These are phyloP conservation scores for Tephrocybe sp. DNA, from an alignment of 768 basidiomycete genomes.

Conservation along the genomic window DNA sequence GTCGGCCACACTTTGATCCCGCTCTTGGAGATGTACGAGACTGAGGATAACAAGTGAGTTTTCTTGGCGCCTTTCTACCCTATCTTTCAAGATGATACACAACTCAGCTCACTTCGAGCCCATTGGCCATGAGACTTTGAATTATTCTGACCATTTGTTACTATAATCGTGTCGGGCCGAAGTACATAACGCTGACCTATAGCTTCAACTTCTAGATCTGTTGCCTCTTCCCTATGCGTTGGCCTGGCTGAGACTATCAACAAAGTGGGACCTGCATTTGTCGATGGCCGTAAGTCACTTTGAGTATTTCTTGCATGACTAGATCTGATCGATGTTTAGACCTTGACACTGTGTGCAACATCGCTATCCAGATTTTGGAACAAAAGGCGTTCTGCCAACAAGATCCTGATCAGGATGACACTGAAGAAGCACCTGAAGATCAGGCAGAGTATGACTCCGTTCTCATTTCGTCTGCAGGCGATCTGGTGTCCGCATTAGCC, in stretches of 20 bases:
- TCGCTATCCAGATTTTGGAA: slow-evolving; percentile 84
- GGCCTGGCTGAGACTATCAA: slow-evolving; percentile 90
- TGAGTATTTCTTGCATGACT: neutral
- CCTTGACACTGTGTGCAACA: slow-evolving; percentile 74
- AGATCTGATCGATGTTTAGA: slow-evolving; percentile 38
- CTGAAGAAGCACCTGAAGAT: slow-evolving; percentile 82
- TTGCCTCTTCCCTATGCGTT: slow-evolving; percentile 85
- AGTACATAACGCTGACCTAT: slow-evolving; percentile 3
- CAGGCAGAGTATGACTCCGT: slow-evolving; percentile 97
- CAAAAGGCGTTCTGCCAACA: slow-evolving; percentile 96
- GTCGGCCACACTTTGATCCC: slow-evolving; percentile 71
- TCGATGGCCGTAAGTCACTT: slow-evolving; percentile 67
- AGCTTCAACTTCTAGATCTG: slow-evolving; percentile 55
- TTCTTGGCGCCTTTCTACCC: slow-evolving; percentile 5
- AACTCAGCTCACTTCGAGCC: slow-evolving; percentile 85
- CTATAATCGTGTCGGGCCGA: no score
- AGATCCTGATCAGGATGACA: slow-evolving; percentile 91
- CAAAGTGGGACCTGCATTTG: slow-evolving; percentile 85
- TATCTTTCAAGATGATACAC: slow-evolving; percentile 47
- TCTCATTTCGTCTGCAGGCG: slow-evolving; percentile 89
- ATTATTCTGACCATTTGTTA: slow-evolving; percentile 22
- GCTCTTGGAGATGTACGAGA: slow-evolving; percentile 86
- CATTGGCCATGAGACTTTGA: slow-evolving; percentile 58
- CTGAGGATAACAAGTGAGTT: slow-evolving; percentile 96
- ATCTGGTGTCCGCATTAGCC: slow-evolving; percentile 89